These are phyloP conservation scores for Yamadazyma sp. DNA, from an alignment of 1,139 yeast genomes.

Conservation along the genomic window DNA sequence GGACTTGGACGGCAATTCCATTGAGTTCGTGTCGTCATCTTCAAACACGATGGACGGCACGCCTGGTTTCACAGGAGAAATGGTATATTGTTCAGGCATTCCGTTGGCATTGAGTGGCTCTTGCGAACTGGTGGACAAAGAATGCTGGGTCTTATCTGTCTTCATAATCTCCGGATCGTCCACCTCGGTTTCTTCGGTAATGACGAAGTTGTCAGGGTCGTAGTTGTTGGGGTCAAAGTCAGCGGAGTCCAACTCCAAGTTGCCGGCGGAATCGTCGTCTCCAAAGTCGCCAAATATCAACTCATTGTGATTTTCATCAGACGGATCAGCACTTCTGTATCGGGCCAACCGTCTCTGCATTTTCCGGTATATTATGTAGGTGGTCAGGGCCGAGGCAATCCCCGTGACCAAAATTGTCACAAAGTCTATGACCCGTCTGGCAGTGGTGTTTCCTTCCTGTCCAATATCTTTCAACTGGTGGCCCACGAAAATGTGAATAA, in stretches of 20 bases:
- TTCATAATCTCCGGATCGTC: neutral
- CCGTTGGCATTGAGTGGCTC: slow-evolving; percentile 4
- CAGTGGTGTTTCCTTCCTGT: slow-evolving; percentile 47
- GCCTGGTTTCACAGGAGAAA: slow-evolving; percentile 1
- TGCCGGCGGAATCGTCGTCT: slow-evolving; percentile 23
- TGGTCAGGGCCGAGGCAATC: slow-evolving; percentile 57
- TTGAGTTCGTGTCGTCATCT: neutral
- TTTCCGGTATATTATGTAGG: slow-evolving; percentile 68
- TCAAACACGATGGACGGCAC: neutral
- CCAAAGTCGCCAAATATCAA: slow-evolving; percentile 45
- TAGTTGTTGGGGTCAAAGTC: slow-evolving; percentile 21
- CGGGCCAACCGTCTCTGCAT: slow-evolving; percentile 45
- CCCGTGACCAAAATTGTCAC: slow-evolving; percentile 62
- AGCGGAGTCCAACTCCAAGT: slow-evolving; percentile 25
- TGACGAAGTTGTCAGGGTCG: slow-evolving; percentile 25
- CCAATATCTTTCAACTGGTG: slow-evolving; percentile 73
- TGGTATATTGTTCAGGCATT: neutral
- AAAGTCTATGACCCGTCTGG: slow-evolving; percentile 60
- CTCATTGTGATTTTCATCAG: slow-evolving; percentile 23
- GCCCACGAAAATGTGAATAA: slow-evolving; percentile 80
- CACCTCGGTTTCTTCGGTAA: slow-evolving; percentile 27
- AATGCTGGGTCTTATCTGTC: neutral
- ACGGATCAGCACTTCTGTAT: slow-evolving; percentile 21
- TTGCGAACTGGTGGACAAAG: neutral
- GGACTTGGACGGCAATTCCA: slow-evolving; percentile 3